Conservation (phyloP, 1,284 basidiomycete genomes). For the Austroboletus novae-zelandiae region DNA sequence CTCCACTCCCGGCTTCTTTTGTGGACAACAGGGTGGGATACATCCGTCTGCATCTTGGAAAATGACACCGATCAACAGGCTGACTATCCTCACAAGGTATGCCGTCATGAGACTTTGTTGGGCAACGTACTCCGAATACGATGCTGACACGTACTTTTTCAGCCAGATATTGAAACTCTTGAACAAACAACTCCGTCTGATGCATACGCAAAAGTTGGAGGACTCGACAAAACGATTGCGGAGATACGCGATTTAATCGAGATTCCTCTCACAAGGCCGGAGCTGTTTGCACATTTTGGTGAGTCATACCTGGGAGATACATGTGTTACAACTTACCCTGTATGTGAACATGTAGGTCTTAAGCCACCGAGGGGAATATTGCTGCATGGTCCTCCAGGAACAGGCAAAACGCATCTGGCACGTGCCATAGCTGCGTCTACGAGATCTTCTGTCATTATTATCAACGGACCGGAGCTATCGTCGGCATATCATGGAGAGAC, state of each 20-base stretch:
- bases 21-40: slow-evolving; percentile 66
- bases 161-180: slow-evolving; percentile 47
- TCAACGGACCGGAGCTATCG: slow-evolving; percentile 94
- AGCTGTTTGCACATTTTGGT: slow-evolving; percentile 90
- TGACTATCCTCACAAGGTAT: slow-evolving; percentile 34
- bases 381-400: slow-evolving; percentile 90
- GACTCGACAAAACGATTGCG: slow-evolving; percentile 84
- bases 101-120: slow-evolving; percentile 3
- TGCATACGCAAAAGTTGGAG: slow-evolving; percentile 80
- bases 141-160: slow-evolving; percentile 14
- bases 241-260: slow-evolving; percentile 94
- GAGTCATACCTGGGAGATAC: slow-evolving; percentile 11
- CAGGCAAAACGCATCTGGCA: slow-evolving; percentile 92
- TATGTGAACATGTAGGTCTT: slow-evolving; percentile 50
- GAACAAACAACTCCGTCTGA: slow-evolving; percentile 42
- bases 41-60: slow-evolving; percentile 48
- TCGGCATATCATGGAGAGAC: slow-evolving; percentile 97
- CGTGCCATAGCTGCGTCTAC: slow-evolving; percentile 85
- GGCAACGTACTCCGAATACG: slow-evolving; percentile 6
- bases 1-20: slow-evolving; percentile 38
- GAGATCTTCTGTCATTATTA: slow-evolving; percentile 77
- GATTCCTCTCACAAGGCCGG: slow-evolving; percentile 87
- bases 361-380: slow-evolving; percentile 90
- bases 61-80: slow-evolving; percentile 20
- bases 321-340: slow-evolving; percentile 8